Evolutionary conservation across 2,329 filamentous ascomycete genomes (phyloP).

Genomic region (Tolypocladium album): DNA sequence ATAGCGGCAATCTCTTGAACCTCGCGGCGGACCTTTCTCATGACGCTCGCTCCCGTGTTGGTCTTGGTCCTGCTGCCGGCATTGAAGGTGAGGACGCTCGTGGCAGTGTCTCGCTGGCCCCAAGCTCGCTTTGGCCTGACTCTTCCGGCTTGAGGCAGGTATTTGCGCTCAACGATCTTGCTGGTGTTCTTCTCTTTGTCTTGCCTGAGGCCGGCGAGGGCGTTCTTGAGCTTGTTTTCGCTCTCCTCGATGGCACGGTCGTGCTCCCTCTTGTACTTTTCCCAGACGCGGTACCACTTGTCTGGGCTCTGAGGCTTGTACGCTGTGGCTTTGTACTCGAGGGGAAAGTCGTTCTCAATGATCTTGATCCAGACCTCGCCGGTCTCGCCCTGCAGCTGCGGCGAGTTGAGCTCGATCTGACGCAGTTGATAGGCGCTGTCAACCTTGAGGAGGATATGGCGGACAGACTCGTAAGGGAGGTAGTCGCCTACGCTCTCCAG

Average conservation of each 20-base stretch:
- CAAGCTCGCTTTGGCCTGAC: conserved; percentile 17
- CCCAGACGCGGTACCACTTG: conserved; percentile 72
- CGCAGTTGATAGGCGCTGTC: conserved; percentile 66
- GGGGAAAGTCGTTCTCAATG: conserved; percentile 66
- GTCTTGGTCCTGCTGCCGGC: conserved; percentile 41
- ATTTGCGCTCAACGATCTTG: conserved; percentile 41
- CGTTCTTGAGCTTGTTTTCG: conserved; percentile 44
- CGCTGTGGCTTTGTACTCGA: conserved; percentile 49
- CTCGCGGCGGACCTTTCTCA: conserved; percentile 46
- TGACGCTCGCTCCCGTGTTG: conserved; percentile 38
- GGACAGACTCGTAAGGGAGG: conserved; percentile 52
- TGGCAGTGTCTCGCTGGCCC: conserved; percentile 15
- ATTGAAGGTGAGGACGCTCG: conserved; percentile 30
- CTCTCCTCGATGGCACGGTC: conserved; percentile 48
- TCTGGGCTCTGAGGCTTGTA: conserved; percentile 54
- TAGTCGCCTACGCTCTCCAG: conserved; percentile 63
- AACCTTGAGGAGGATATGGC: conserved; percentile 59
- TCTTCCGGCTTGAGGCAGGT: conserved; percentile 31
- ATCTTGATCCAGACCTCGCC: conserved; percentile 68
- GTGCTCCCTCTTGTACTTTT: conserved; percentile 52
- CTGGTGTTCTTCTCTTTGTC: conserved; percentile 47
- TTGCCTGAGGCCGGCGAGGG: conserved; percentile 45
- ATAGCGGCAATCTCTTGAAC: conserved; percentile 40
- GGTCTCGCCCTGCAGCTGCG: conserved; percentile 61
- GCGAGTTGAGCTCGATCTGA: conserved; percentile 62